These are phyloP conservation scores for Trichoderma sp. DNA, from an alignment of 2,329 filamentous ascomycete genomes.

Conservation along the genomic window DNA sequence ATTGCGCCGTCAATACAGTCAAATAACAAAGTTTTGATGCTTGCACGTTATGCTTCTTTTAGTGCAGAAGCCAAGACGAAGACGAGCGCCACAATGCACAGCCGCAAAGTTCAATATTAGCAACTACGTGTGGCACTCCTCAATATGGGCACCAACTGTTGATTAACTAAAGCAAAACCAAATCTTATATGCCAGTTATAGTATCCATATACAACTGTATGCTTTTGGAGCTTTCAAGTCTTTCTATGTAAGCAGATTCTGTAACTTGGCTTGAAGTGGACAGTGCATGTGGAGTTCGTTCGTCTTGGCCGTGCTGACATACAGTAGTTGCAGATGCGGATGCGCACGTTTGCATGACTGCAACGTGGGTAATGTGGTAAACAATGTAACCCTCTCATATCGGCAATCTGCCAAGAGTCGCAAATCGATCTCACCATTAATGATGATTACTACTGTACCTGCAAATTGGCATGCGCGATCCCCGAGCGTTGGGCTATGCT, in stretches of 20 bases:
- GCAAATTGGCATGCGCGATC: too few species aligned
- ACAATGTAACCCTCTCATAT: not conserved
- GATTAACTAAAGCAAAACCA: not conserved
- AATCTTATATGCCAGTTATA: not conserved
- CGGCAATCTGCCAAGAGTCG: not conserved
- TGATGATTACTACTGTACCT: too few species aligned
- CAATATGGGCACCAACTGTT: not conserved
- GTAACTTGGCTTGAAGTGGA: not conserved
- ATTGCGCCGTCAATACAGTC: not conserved
- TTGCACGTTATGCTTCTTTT: not conserved
- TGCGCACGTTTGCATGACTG: not conserved
- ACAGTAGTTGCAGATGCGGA: not conserved
- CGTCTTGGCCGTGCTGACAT: not conserved
- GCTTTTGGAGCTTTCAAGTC: not conserved
- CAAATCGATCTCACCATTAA: too few species aligned
- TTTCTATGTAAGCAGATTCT: not conserved
- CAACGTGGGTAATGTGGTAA: not conserved
- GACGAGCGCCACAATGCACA: not conserved
- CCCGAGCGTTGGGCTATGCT: too few species aligned
- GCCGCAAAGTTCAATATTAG: not conserved
- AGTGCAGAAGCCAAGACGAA: not conserved
- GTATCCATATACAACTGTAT: not conserved
- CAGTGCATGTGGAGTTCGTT: not conserved
- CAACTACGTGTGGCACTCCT: not conserved
- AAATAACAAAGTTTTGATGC: not conserved